These are phyloP conservation scores for Beauveria pseudobassiana DNA, from an alignment of 2,329 filamentous ascomycete genomes.

Conservation along the genomic window DNA sequence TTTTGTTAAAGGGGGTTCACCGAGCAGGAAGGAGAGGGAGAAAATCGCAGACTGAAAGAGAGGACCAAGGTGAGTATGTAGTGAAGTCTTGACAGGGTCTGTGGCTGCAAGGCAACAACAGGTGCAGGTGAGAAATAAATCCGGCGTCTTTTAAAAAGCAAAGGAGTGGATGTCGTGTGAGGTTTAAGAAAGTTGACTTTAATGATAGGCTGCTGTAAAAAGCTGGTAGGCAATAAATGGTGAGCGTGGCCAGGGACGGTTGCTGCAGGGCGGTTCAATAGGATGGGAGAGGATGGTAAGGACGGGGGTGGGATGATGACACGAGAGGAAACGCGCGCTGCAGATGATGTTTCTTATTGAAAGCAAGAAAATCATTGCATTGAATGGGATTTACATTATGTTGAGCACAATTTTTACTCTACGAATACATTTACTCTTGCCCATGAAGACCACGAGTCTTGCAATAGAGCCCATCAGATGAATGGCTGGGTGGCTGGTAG, in stretches of 20 bases:
- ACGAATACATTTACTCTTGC: background rate
- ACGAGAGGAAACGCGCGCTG: background rate
- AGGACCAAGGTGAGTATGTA: background rate
- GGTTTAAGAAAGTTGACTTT: background rate
- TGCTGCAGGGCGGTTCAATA: background rate
- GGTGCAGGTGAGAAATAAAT: background rate
- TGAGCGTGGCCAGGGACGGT: background rate
- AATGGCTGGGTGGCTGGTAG: background rate
- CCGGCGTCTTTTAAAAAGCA: background rate
- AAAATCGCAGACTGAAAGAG: background rate
- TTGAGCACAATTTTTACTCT: background rate
- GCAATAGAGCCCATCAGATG: background rate
- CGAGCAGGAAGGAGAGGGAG: background rate
- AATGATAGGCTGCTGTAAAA: background rate
- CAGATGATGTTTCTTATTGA: background rate
- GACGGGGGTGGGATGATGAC: background rate
- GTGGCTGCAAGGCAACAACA: background rate
- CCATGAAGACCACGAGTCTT: background rate
- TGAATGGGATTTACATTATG: background rate
- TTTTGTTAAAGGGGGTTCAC: background rate
- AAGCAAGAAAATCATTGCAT: background rate
- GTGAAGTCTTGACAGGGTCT: background rate
- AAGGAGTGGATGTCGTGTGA: background rate
- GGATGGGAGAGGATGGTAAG: background rate
- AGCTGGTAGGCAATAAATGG: background rate